A percentile compares a stretch with the other conserved stretches of the same genome.
phyloP scores from a whole-genome alignment of 192 early-diverging fungal species.

The Funneliformis geosporum region DNA sequence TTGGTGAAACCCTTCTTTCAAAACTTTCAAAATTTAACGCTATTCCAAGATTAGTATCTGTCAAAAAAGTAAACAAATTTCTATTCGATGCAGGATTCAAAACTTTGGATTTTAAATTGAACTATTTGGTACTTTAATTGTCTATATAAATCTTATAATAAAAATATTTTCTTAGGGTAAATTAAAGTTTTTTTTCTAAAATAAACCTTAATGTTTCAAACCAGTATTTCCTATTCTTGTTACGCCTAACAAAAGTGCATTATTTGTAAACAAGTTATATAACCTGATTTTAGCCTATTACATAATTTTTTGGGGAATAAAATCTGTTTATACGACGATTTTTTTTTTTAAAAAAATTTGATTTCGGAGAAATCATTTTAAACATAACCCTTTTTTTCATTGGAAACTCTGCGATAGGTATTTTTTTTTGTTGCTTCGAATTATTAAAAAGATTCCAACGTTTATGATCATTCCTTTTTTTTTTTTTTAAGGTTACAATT shows the following conservation, averaged over 20 bases:
- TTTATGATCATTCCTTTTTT: too few relatives aligned
- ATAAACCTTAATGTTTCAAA: background rate
- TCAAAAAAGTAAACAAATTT: background rate
- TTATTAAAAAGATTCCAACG: too few relatives aligned
- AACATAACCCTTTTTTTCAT: too few relatives aligned
- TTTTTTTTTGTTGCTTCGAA: too few relatives aligned
- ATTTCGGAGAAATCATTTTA: too few relatives aligned
- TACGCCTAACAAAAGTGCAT: background rate
- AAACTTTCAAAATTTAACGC: background rate
- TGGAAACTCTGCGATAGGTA: too few relatives aligned
- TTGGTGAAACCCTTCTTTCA: background rate
- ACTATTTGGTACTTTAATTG: too few relatives aligned
- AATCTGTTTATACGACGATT: too few relatives aligned
- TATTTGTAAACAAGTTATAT: background rate
- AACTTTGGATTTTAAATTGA: background rate
- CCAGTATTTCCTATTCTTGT: background rate
- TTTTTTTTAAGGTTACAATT: background rate
- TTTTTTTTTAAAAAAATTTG: too few relatives aligned
- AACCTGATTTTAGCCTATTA: background rate
- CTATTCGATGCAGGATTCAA: background rate
- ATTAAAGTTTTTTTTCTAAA: background rate
- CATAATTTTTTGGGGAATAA: background rate
- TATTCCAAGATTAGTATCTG: background rate
- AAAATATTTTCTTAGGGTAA: too few relatives aligned
- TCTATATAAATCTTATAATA: too few relatives aligned